Conservation (phyloP, 306 rosid species). For the Quercus dentata region DNA sequence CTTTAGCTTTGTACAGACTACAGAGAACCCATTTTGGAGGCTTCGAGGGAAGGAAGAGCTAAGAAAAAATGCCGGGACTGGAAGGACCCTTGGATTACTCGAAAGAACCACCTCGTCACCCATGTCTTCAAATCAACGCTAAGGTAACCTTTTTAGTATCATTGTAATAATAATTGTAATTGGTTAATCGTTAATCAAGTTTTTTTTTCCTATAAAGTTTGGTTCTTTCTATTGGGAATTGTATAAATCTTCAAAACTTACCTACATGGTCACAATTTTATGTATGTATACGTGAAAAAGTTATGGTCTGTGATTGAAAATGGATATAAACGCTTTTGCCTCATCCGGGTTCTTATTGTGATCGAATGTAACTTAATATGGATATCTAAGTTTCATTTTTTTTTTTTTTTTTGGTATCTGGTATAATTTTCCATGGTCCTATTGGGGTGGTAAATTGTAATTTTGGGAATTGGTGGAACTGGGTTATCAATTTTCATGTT, state of each 20-base stretch:
- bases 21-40: not conserved
- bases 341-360: not conserved
- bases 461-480: not conserved
- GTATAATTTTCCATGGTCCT: not conserved
- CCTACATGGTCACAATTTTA: not conserved
- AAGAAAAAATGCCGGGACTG: slow-evolving; percentile 57
- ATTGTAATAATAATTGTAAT: not conserved
- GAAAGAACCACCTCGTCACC: slow-evolving; percentile 65
- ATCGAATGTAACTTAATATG: too few relatives aligned
- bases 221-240: not conserved
- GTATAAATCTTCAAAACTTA: not conserved
- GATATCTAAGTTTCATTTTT: too few relatives aligned
- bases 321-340: not conserved
- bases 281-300: not conserved
- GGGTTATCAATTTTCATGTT: not conserved
- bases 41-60: not conserved
- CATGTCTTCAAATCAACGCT: slow-evolving; percentile 59
- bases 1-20: not conserved
- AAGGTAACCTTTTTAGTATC: slow-evolving; percentile 31
- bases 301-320: not conserved
- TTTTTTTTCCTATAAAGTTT: not conserved
- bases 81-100: slow-evolving; percentile 74
- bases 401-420: not conserved
- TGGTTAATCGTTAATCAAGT: not conserved
- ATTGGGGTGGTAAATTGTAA: not conserved